A percentile compares a stretch with the other conserved stretches of the same genome.
Conservation (phyloP, 352 stramenopile genomes). For the Pythium rishiriense region DNA sequence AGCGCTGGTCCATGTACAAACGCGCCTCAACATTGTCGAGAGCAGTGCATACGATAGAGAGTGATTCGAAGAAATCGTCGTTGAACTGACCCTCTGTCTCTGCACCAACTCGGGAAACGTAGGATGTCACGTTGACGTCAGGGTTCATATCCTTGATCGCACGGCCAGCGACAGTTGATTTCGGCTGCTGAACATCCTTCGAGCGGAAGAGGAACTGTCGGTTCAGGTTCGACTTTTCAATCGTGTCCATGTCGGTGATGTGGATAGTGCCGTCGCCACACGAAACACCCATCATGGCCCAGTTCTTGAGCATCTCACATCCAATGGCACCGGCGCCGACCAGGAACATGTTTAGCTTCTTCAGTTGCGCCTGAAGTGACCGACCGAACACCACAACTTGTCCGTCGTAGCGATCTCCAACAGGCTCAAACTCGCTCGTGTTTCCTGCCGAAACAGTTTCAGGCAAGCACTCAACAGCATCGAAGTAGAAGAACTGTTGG, state of each 20-base stretch:
- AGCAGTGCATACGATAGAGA: slow-evolving; percentile 96
- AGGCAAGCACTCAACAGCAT: slow-evolving; percentile 96
- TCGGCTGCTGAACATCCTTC: slow-evolving; percentile 96
- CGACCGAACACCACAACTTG: slow-evolving; percentile 92
- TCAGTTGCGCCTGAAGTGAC: slow-evolving; percentile 77
- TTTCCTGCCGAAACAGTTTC: slow-evolving; percentile 59
- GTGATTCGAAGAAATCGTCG: slow-evolving; percentile 96
- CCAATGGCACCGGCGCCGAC: slow-evolving; percentile 99
- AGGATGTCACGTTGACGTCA: slow-evolving; percentile 89
- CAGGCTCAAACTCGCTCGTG: slow-evolving; percentile 56
- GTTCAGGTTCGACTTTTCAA: slow-evolving; percentile 99
- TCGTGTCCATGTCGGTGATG: slow-evolving; percentile 99
- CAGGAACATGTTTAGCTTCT: slow-evolving; percentile 94
- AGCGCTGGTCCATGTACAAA: slow-evolving; percentile 97
- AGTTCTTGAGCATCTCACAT: slow-evolving; percentile 99
- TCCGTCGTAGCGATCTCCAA: slow-evolving; percentile 91
- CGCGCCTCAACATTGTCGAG: slow-evolving; percentile 99
- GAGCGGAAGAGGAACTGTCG: slow-evolving; percentile 99
- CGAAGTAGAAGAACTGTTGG: slow-evolving; percentile 99
- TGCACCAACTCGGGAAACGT: slow-evolving; percentile 81
- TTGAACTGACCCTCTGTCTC: slow-evolving; percentile 98
- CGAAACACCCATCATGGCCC: slow-evolving; percentile 98
- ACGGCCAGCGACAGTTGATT: slow-evolving; percentile 92
- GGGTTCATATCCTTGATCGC: slow-evolving; percentile 96
- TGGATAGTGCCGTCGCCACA: slow-evolving; percentile 88